Evolutionary conservation across 352 stramenopile species (phyloP).

Genomic region (Globisporangium lucens): DNA sequence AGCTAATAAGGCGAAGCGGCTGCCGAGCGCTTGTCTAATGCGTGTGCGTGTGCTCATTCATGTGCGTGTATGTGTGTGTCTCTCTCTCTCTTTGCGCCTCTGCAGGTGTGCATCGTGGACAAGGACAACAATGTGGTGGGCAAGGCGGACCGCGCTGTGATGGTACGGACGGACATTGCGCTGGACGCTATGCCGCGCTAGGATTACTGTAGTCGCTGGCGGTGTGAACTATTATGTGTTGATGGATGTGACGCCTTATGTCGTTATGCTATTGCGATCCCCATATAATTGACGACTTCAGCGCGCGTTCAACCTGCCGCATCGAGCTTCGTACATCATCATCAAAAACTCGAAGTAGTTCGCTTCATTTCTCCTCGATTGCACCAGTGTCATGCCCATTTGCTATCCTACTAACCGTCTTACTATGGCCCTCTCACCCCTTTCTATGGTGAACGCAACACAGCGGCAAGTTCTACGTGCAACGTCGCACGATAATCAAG

Average conservation of each 20-base stretch:
- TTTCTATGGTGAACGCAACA: neutral
- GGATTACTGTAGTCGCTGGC: too few relatives aligned
- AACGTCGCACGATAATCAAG: constrained; percentile 85
- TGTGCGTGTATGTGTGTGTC: neutral
- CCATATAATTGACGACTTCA: constrained; percentile 13
- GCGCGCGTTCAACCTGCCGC: constrained; percentile 74
- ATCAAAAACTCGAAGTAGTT: constrained; percentile 70
- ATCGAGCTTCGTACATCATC: constrained; percentile 86
- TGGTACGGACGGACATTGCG: constrained; percentile 32
- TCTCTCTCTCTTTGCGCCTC: neutral
- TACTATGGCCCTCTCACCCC: neutral
- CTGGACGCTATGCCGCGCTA: neutral
- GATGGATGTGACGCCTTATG: neutral
- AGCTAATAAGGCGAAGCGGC: too few relatives aligned
- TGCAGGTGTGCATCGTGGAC: constrained; percentile 86
- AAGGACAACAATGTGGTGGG: constrained; percentile 77
- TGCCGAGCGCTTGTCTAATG: neutral
- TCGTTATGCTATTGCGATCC: neutral
- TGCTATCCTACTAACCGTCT: too few relatives aligned
- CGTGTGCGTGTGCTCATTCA: neutral
- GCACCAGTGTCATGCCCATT: too few relatives aligned
- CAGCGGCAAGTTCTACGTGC: constrained; percentile 81
- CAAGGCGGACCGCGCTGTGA: constrained; percentile 76
- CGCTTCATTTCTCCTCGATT: too few relatives aligned
- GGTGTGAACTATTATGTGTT: neutral